Conservation (phyloP, 352 stramenopile species). For the Globisporangium rhizosaccharum region DNA sequence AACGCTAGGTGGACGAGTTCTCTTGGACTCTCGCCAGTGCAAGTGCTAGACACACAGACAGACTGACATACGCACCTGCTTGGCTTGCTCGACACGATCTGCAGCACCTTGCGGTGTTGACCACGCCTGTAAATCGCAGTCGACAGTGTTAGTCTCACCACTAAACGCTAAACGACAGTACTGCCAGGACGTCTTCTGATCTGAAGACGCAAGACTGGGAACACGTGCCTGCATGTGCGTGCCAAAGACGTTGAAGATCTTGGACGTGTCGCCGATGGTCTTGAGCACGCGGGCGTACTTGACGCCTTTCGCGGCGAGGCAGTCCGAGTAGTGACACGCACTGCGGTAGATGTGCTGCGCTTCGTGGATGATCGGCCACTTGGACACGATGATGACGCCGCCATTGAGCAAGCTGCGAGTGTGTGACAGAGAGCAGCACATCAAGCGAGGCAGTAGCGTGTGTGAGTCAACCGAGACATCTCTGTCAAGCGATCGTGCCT, state of each 20-base stretch:
- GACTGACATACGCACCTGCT: slow-evolving; percentile 32
- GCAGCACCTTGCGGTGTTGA: slow-evolving; percentile 54
- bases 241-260: slow-evolving; percentile 83
- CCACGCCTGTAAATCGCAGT: slow-evolving; percentile 40
- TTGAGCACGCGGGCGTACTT: slow-evolving; percentile 80
- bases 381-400: slow-evolving; percentile 76
- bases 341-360: slow-evolving; percentile 73
- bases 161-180: neutral
- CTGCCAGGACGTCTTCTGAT: neutral
- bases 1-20: no score
- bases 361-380: slow-evolving; percentile 73
- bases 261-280: slow-evolving; percentile 33
- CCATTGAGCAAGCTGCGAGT: slow-evolving; percentile 57
- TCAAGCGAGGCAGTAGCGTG: neutral
- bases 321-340: slow-evolving; percentile 82
- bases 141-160: neutral
- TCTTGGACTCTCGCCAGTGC: no score
- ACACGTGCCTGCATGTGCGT: slow-evolving; percentile 72
- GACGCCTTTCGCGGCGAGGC: slow-evolving; percentile 74
- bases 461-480: neutral
- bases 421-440: neutral
- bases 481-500: no score
- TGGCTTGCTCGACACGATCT: slow-evolving; percentile 61
- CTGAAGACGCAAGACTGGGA: no score
- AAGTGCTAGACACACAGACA: no score